These are phyloP conservation scores for Chlorella sp. DNA, from an alignment of 139 green algal species.

Conservation along the genomic window DNA sequence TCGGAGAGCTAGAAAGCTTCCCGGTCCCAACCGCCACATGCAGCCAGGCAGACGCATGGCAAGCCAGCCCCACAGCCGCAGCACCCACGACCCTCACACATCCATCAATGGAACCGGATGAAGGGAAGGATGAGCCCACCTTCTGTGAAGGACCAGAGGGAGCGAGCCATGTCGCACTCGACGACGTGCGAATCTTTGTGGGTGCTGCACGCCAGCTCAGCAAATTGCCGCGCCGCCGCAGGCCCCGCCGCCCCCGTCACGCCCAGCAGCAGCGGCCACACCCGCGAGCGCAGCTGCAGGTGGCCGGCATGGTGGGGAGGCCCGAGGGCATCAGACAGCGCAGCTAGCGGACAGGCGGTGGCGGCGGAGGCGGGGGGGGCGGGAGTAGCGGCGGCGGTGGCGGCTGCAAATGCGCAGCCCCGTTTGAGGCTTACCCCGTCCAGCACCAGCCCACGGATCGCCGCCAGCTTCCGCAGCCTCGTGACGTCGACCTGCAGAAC, in stretches of 20 bases:
- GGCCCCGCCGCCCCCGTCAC: neutral
- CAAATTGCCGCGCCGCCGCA: neutral
- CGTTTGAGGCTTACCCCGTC: slow-evolving; percentile 27
- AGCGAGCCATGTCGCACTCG: slow-evolving; percentile 76
- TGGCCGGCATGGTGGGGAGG: neutral
- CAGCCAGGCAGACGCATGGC: too few species aligned
- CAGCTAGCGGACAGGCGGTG: neutral
- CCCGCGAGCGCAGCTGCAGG: slow-evolving; percentile 59
- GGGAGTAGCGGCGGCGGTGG: neutral
- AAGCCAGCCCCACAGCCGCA: too few species aligned
- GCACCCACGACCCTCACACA: too few species aligned
- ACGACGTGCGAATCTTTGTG: slow-evolving; percentile 72
- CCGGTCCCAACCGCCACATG: too few species aligned
- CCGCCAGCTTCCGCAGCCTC: slow-evolving; percentile 69
- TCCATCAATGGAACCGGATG: too few species aligned
- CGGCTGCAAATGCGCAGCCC: neutral
- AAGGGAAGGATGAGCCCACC: slow-evolving; percentile 15
- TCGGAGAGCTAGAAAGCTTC: too few species aligned
- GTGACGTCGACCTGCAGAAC: slow-evolving; percentile 59
- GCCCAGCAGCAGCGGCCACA: slow-evolving; percentile 81
- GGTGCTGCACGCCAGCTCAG: slow-evolving; percentile 12
- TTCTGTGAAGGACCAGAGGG: slow-evolving; percentile 77
- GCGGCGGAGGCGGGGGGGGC: neutral
- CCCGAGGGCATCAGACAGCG: neutral
- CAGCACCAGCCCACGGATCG: slow-evolving; percentile 77